phyloP scores from a whole-genome alignment of 345 rosid species.

The Populus euphratica region DNA sequence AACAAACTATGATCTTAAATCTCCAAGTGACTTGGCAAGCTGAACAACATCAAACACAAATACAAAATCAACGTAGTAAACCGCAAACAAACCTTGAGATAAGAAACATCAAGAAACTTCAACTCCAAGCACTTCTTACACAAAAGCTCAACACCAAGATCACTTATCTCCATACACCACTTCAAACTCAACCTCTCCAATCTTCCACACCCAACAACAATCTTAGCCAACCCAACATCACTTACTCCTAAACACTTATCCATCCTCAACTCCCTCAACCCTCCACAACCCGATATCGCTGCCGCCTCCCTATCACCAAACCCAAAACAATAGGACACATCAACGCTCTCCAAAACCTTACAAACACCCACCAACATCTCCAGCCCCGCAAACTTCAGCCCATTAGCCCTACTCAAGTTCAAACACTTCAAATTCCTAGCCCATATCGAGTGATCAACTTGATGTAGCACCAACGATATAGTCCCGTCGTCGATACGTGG shows the following conservation, averaged over 20 bases:
- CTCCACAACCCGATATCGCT: constrained; percentile 56
- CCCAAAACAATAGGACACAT: constrained; percentile 69
- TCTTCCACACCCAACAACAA: constrained; percentile 58
- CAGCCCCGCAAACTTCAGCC: constrained; percentile 55
- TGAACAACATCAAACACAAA: not conserved
- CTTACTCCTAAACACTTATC: constrained; percentile 74
- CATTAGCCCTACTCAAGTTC: constrained; percentile 60
- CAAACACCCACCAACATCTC: constrained; percentile 56
- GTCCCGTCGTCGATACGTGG: constrained; percentile 64
- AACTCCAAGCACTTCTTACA: constrained; percentile 64
- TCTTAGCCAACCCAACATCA: constrained; percentile 87
- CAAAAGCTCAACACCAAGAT: constrained; percentile 77
- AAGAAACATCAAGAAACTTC: constrained; percentile 72
- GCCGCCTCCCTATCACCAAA: constrained; percentile 85
- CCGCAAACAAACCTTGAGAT: constrained; percentile 61
- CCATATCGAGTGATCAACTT: constrained; percentile 25
- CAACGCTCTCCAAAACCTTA: constrained; percentile 53
- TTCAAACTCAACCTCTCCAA: constrained; percentile 77
- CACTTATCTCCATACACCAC: constrained; percentile 93
- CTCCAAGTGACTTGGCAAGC: not conserved
- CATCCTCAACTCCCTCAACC: constrained; percentile 67
- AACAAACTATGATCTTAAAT: not conserved
- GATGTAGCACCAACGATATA: constrained; percentile 37
- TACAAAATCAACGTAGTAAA: not conserved
- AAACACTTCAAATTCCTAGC: constrained; percentile 41